phyloP scores from a whole-genome alignment of 1,284 basidiomycete species.

The Boletus sp. region DNA sequence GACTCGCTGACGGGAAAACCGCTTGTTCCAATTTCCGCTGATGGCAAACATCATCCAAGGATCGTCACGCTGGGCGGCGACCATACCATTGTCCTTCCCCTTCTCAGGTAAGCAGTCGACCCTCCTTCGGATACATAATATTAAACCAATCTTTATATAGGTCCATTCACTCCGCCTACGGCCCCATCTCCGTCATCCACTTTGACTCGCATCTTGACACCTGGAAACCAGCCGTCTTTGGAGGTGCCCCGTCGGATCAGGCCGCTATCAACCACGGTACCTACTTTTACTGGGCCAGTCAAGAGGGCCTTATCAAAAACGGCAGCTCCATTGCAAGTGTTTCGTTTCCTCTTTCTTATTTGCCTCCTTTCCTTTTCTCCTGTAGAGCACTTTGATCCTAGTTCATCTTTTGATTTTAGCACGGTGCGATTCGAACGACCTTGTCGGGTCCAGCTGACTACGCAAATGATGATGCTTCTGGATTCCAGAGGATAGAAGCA shows the following conservation, averaged over 20 bases:
- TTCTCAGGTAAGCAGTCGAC: constrained; percentile 39
- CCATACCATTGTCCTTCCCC: constrained; percentile 73
- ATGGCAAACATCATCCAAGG: constrained; percentile 69
- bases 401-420: constrained; percentile 59
- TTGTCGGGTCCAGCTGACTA: constrained; percentile 74
- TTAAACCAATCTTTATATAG: constrained; percentile 40
- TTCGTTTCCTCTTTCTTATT: constrained; percentile 33
- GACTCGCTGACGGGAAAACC: constrained; percentile 59
- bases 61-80: constrained; percentile 79
- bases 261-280: constrained; percentile 77
- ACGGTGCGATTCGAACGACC: constrained; percentile 79
- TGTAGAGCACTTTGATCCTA: constrained; percentile 66
- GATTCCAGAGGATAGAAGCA: constrained; percentile 74
- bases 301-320: constrained; percentile 75
- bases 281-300: constrained; percentile 78
- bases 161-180: constrained; percentile 70
- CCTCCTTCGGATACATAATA: constrained; percentile 16
- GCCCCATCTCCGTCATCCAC: constrained; percentile 76
- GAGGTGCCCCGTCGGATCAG: constrained; percentile 66
- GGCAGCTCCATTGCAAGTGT: constrained; percentile 83
- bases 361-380: background rate
- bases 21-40: constrained; percentile 56
- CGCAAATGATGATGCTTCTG: constrained; percentile 65
- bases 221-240: constrained; percentile 74
- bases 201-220: constrained; percentile 80